Evolutionary conservation across 352 stramenopile genomes (phyloP).

Genomic region (Globisporangium paroecandrum): DNA sequence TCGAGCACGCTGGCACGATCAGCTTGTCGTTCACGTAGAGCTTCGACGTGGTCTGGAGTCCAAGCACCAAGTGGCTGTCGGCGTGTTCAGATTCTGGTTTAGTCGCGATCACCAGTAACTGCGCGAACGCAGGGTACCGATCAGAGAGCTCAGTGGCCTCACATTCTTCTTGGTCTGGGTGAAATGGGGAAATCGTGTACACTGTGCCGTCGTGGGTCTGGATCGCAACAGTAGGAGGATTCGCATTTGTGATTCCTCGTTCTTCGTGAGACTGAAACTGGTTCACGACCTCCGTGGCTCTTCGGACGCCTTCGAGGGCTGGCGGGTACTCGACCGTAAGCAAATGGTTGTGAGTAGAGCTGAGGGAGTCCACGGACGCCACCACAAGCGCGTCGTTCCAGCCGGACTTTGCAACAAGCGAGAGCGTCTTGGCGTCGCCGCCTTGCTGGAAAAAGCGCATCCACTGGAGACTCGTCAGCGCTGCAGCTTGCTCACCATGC

Average conservation of each 20-base stretch:
- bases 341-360: not conserved
- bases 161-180: constrained; percentile 1
- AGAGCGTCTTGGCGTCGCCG: constrained; percentile 13
- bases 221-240: constrained; percentile 18
- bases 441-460: constrained; percentile 18
- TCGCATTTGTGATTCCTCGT: not conserved
- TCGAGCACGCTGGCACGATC: constrained; percentile 47
- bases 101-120: constrained; percentile 29
- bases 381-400: constrained; percentile 31
- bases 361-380: not conserved
- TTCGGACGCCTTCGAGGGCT: constrained; percentile 15
- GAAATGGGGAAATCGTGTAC: constrained; percentile 20
- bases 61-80: constrained; percentile 30
- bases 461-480: constrained; percentile 34
- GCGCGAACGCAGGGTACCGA: constrained; percentile 31
- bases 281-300: constrained; percentile 9
- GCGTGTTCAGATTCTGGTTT: constrained; percentile 4
- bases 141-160: constrained; percentile 12
- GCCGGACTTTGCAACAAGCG: constrained; percentile 29
- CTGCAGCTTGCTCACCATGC: not conserved
- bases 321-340: constrained; percentile 13
- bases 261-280: not conserved
- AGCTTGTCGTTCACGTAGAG: constrained; percentile 47
- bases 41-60: constrained; percentile 38
- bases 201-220: constrained; percentile 43